Evolutionary conservation across 2,329 filamentous ascomycete genomes (phyloP).

Genomic region (Thielaviopsis euricoi): DNA sequence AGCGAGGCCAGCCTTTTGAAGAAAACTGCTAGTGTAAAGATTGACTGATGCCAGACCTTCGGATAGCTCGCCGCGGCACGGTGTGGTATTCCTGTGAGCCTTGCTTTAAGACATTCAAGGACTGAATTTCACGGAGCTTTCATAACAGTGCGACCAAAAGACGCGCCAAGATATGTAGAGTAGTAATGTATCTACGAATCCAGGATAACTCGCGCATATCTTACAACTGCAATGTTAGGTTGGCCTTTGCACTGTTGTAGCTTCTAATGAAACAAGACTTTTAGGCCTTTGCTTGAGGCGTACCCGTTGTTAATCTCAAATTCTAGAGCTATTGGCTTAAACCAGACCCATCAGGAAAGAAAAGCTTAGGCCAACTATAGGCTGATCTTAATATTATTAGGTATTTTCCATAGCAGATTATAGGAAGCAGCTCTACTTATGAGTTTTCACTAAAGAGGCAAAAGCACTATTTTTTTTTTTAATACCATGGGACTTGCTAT

Average conservation of each 20-base stretch:
- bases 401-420: too few species aligned
- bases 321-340: not conserved
- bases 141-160: too few species aligned
- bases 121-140: too few species aligned
- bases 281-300: not conserved
- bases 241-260: not conserved
- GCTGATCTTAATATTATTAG: not conserved
- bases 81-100: not conserved
- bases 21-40: not conserved
- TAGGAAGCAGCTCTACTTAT: too few species aligned
- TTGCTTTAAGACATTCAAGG: not conserved
- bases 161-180: too few species aligned
- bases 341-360: not conserved
- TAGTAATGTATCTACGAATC: too few species aligned
- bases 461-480: too few species aligned
- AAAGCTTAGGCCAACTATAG: not conserved
- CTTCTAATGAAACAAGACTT: not conserved
- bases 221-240: not conserved
- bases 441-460: too few species aligned
- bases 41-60: not conserved
- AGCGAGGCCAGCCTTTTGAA: not conserved
- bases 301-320: not conserved
- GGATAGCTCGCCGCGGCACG: not conserved
- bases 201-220: too few species aligned
- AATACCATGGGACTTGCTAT: too few species aligned